Evolutionary conservation across 495 filamentous ascomycete species (phyloP).

Genomic region (Penicillium pancosmium): DNA sequence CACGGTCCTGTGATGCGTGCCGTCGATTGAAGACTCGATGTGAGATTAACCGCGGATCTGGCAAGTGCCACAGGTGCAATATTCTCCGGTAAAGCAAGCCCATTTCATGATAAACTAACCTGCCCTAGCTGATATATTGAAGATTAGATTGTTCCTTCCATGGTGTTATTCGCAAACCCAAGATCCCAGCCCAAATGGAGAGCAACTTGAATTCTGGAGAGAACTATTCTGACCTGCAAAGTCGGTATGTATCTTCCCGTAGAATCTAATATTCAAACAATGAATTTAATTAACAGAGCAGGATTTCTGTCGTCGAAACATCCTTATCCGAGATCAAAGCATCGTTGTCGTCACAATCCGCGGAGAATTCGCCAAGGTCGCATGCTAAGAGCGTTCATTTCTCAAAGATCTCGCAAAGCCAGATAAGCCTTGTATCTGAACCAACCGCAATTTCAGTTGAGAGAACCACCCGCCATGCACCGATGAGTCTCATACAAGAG

Average conservation of each 20-base stretch:
- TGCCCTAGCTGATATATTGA: neutral
- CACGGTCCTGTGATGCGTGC: neutral
- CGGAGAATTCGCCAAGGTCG: neutral
- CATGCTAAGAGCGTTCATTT: neutral
- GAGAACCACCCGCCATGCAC: conserved; percentile 21
- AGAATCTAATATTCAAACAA: neutral
- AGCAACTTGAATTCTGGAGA: neutral
- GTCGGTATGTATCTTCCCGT: neutral
- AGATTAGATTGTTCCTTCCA: neutral
- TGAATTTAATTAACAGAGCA: neutral
- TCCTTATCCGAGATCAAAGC: conserved; percentile 1
- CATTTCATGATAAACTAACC: neutral
- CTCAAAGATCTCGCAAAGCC: neutral
- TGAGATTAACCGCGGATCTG: neutral
- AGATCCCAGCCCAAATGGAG: neutral
- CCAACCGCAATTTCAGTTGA: conserved; percentile 6
- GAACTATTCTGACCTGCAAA: neutral
- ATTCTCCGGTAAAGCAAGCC: neutral
- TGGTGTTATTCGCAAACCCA: neutral
- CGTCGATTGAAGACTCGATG: conserved; percentile 2
- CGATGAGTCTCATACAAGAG: conserved; percentile 25
- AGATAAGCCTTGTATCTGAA: neutral
- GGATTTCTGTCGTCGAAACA: neutral
- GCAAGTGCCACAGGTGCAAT: conserved; percentile 1
- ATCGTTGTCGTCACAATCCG: neutral